Evolutionary conservation across 306 rosid genomes (phyloP), one percentile per base, ranked within the genome.

Genomic region (Rosa chinensis): DNA sequence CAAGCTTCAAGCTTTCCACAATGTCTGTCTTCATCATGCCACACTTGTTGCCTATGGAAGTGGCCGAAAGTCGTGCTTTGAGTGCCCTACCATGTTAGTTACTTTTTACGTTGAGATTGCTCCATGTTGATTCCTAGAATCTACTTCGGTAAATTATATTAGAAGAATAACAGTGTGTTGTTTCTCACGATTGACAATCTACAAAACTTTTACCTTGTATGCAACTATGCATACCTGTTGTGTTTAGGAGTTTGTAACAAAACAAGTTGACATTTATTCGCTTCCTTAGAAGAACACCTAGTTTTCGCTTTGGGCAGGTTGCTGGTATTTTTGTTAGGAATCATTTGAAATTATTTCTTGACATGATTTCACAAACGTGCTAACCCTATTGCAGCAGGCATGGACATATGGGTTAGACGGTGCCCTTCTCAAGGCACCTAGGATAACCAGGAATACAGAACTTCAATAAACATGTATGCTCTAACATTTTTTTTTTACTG

Each of bases 341-440:
- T 25, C 28, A 25, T 25, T 25, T 25, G 28, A 25, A 25, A 25
- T 25, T 25, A 25, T 25, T 25, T 25, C 28, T 25, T 0, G 28
- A 25, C 28, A 25, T 25, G 28, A 25, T 25, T 25, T 25, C 28
- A 25, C 28, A 25, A 25, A 25, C 28, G 28, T 25, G 28, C 28
- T 25, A 25, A 25, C 28, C 28, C 62, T 50, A 35, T 5, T 84
- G 77, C 91, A 94, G 77, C 91, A 94, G 99, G 95, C 97, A 44
- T 94, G 97, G 95, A 94, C 99, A 6, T 92, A 92, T 75, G 97
- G 94, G 56, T 86, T 94, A 77, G 87, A 89, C 76, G 97, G 97
- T 84, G 71, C 84, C n/a, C 95, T 92, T 80, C 84, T 87, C 44
- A 94, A 91, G 89, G 95, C 94, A 45, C 88, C 88, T 66, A 89